phyloP scores from a whole-genome alignment of 148 eudicot species.

The Linanthus parryae region DNA sequence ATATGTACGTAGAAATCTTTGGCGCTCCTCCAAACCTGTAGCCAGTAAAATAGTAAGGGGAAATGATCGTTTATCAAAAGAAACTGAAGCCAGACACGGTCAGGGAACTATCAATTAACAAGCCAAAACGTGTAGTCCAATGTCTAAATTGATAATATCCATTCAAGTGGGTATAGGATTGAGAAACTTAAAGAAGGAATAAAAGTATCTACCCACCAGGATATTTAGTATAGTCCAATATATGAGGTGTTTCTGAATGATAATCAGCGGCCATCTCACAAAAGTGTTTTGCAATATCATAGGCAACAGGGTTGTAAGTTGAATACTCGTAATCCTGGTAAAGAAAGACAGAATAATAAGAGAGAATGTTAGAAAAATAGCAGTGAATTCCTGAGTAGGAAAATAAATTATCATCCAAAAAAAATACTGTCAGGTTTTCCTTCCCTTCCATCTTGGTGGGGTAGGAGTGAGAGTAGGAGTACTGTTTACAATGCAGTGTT shows the following conservation, averaged over 20 bases:
- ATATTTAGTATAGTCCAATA: slow-evolving; percentile 71
- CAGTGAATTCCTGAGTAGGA: too few relatives aligned
- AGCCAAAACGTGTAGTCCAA: not conserved
- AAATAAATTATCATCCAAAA: too few relatives aligned
- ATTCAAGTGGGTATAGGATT: slow-evolving; percentile 2
- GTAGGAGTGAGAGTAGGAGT: too few relatives aligned
- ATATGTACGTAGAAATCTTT: slow-evolving; percentile 52
- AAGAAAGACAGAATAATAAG: slow-evolving; percentile 4
- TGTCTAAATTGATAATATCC: not conserved
- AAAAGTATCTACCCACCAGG: slow-evolving; percentile 49
- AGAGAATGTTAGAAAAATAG: too few relatives aligned
- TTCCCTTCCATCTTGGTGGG: too few relatives aligned
- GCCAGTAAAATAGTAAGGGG: slow-evolving; percentile 7
- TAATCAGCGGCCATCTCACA: slow-evolving; percentile 98
- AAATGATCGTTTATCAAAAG: not conserved
- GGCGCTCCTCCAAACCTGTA: slow-evolving; percentile 71
- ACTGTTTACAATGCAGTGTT: too few relatives aligned
- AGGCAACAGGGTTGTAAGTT: slow-evolving; percentile 73
- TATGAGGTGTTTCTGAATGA: slow-evolving; percentile 90
- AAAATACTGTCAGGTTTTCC: too few relatives aligned
- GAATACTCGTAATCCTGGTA: slow-evolving; percentile 87
- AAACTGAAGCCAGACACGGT: slow-evolving; percentile 6
- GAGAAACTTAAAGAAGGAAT: slow-evolving; percentile 1
- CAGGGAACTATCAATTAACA: not conserved
- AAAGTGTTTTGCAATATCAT: slow-evolving; percentile 90